Evolutionary conservation across 108 stramenopile species (phyloP).

Genomic region (Cyclotella distinguenda): DNA sequence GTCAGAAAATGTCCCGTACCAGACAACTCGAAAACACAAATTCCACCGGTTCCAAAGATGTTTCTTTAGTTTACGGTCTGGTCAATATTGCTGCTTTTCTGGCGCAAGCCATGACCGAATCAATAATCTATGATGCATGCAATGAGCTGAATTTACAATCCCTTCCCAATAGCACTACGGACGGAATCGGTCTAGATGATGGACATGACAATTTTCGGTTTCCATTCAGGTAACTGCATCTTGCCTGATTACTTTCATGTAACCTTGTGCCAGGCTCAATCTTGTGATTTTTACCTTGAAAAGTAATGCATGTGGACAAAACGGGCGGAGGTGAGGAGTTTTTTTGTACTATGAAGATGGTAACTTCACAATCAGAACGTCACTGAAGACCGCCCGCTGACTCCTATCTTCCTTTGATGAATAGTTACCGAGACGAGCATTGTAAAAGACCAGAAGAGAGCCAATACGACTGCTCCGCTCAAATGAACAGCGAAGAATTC

Average conservation of each 20-base stretch:
- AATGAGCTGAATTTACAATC: constrained; percentile 43
- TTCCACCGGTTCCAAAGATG: background rate
- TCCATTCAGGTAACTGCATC: constrained; percentile 7
- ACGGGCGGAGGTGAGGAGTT: too few relatives aligned
- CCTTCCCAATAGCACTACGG: constrained; percentile 21
- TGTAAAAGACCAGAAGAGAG: constrained; percentile 17
- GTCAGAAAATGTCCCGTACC: background rate
- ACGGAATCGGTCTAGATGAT: constrained; percentile 41
- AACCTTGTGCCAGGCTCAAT: too few relatives aligned
- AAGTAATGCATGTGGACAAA: constrained; percentile 47
- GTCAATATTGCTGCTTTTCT: constrained; percentile 51
- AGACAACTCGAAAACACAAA: constrained; percentile 3
- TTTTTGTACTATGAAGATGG: constrained; percentile 22
- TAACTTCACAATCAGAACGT: too few relatives aligned
- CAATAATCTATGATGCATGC: constrained; percentile 53
- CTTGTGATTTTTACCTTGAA: too few relatives aligned
- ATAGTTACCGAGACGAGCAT: constrained; percentile 25
- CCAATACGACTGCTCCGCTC: constrained; percentile 28
- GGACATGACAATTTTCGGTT: constrained; percentile 33
- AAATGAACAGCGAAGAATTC: constrained; percentile 26
- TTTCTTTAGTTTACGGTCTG: constrained; percentile 43
- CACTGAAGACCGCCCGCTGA: too few relatives aligned
- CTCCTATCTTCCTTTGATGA: too few relatives aligned
- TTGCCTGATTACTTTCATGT: too few relatives aligned
- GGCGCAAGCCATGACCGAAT: constrained; percentile 54